phyloP scores from a whole-genome alignment of 495 filamentous ascomycete genomes.

The Collariella sp. region DNA sequence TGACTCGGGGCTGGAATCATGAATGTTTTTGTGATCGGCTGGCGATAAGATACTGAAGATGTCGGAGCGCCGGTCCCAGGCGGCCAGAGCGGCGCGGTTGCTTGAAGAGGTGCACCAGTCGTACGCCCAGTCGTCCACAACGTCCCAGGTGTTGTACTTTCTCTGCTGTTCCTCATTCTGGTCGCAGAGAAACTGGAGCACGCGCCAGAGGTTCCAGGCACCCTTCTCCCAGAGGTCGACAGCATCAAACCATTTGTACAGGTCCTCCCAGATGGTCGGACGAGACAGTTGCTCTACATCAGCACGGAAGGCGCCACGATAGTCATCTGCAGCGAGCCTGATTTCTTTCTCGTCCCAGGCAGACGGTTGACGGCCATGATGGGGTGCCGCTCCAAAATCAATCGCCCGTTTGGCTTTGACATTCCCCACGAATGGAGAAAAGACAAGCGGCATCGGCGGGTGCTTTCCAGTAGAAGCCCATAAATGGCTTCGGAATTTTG shows the following conservation, averaged over 20 bases:
- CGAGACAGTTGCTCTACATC: conserved; percentile 23
- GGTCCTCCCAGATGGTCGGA: conserved; percentile 20
- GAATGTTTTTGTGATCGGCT: conserved; percentile 2
- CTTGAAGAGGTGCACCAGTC: conserved; percentile 10
- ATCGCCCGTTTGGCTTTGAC: conserved; percentile 16
- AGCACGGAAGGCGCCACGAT: conserved; percentile 27
- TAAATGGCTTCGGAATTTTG: conserved; percentile 5
- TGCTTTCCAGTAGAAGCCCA: conserved; percentile 25
- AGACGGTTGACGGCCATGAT: conserved; percentile 14
- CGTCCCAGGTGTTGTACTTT: neutral
- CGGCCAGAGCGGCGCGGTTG: conserved; percentile 15
- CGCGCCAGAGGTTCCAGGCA: conserved; percentile 36
- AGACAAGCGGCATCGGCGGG: conserved; percentile 19
- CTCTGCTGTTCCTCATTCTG: conserved; percentile 21
- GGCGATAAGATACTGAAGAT: conserved; percentile 18
- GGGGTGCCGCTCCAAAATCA: conserved; percentile 15
- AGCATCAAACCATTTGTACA: conserved; percentile 47
- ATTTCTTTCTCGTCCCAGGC: conserved; percentile 19
- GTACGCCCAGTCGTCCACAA: conserved; percentile 18
- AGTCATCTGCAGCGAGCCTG: conserved; percentile 19
- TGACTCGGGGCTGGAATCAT: neutral
- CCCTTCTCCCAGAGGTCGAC: conserved; percentile 41
- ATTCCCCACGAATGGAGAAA: conserved; percentile 30
- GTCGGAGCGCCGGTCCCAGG: conserved; percentile 19
- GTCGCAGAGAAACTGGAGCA: conserved; percentile 24